Base-by-base conservation (phyloP, 129 eudicot species). In the Centaurea solstitialis region DNA sequence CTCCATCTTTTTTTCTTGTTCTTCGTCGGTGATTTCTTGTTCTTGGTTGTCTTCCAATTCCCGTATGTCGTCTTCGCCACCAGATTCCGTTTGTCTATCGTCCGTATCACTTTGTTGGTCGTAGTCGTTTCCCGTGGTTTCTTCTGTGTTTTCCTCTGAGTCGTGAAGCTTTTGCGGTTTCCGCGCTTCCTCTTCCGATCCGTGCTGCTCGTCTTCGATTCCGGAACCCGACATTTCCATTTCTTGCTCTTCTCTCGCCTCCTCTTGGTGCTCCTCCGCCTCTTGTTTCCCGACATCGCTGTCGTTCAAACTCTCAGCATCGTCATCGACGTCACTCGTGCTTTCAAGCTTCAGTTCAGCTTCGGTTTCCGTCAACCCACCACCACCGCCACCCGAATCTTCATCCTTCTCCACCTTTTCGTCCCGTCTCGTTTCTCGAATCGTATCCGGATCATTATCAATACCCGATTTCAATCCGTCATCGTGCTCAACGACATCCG, bases 401-500 rank as follows among this genome's bases (percentile, higher is more conserved):
- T 70, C 64, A 74, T 78, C 79, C 17, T 68, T 77, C 39, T 78
- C 70, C n/a, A 66, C 68, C 79, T 81, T 81, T 43, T 74, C 15
- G 20, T 18, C 59, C 6, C 13, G 39, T 6, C 20, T 73, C 59
- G 17, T 66, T 66, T 80, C 84, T 28, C 64, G 84, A 64, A 20
- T 38, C 9, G 28, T 50, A 22, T 61, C 66, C 22, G 13, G 15
- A 21, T 76, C 72, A 38, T 21, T 20, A 7, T 76, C 72, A 38
- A 12, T 20, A 7, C 7, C 20, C 0, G 73, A 0, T 41, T 67
- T 41, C 38, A 10, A 13, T 64, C 61, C 80, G 30, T 71, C 81
- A 65, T 78, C 91, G 18, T 76, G 59, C 76, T 88, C 83, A 28
- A 85, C 45, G 35, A 83, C 82, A 82, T 86, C 94, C 3, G 75